Conservation (phyloP, 1,284 basidiomycete genomes). For the Cryptococcus sp. region DNA sequence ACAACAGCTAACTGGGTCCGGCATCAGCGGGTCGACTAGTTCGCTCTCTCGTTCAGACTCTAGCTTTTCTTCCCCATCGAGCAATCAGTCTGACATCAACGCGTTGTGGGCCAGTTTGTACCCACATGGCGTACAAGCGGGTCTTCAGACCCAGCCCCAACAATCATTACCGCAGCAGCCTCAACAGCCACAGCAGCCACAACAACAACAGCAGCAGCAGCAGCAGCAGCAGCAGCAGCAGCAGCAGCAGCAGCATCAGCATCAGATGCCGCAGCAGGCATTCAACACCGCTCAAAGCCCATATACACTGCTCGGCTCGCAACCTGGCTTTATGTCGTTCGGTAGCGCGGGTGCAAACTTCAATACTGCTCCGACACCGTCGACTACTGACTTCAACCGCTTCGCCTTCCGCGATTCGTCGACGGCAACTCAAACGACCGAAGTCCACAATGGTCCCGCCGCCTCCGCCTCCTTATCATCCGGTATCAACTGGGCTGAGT, state of each 20-base stretch:
- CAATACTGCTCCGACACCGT: constrained; percentile 1
- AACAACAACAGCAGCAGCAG: constrained; percentile 7
- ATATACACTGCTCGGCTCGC: constrained; percentile 36
- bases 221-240: constrained; percentile 7
- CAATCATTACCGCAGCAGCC: constrained; percentile 9
- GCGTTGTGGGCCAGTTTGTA: constrained; percentile 49
- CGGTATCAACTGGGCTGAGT: constrained; percentile 30
- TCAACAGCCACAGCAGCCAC: background rate
- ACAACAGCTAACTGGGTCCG: background rate
- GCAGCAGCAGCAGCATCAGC: constrained; percentile 9
- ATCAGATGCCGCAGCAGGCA: constrained; percentile 2
- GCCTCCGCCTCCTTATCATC: constrained; percentile 4
- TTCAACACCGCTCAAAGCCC: constrained; percentile 11
- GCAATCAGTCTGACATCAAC: constrained; percentile 38
- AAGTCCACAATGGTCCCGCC: no score
- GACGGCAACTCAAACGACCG: constrained; percentile 2
- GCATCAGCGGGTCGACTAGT: constrained; percentile 7
- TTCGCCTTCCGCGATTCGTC: constrained; percentile 34
- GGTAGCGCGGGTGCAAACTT: constrained; percentile 20
- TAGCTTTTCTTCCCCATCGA: constrained; percentile 17
- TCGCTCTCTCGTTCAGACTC: constrained; percentile 10
- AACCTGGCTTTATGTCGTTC: constrained; percentile 38
- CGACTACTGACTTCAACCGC: constrained; percentile 25
- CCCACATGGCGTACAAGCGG: constrained; percentile 30
- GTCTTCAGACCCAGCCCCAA: constrained; percentile 8